Base-by-base conservation (phyloP, 345 rosid species). In the Raphanus sativus region DNA sequence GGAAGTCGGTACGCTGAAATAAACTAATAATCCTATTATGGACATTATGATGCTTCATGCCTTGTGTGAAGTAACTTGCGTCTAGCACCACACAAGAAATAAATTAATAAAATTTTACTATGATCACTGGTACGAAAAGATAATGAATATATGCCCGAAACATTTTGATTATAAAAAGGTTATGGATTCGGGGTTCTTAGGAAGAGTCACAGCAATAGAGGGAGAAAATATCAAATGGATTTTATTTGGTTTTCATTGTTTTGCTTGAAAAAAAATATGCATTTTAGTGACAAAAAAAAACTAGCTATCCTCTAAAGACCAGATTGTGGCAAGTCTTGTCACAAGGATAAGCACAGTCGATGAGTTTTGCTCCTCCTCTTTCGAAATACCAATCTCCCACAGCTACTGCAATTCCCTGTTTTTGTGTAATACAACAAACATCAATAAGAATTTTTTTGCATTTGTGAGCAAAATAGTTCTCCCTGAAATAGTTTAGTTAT, bases 371-470 rank as follows among this genome's bases (percentile, higher is more conserved):
- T 2, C 71, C 75, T n/a, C 94, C 80, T 21, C 97, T 86, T 8
- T 84, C 93, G 26, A 92, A 95, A 77, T 87, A 95, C 99, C 99
- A 95, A 74, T 92, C 97, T 77, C 96, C 98, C 36, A 92, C 98
- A 6, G 98, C 91, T 59, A 87, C 81, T 32, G 99, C 98, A 45
- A 92, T 85, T 8, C 90, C 88, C 97, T 92, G 91, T 88, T 79
- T 66, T 50, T 33, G 9, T 33, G 9, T 70, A 69, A 40, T 13
- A 63, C 34, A 63, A 45, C 15, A 78, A 58, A 38, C 45, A 65
- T 56, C 13, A 29, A 5, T 11, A 65, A 62, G 10, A 29, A 1
- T 34, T 25, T 45, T 45, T 45, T 12, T 45, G 54, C 48, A 40
- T 40, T 40, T 54, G 1, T 54, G 17, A 32, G 4, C 26, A 16